Conservation (phyloP, 2,329 filamentous ascomycete species). For the Botrytis deweyae region DNA sequence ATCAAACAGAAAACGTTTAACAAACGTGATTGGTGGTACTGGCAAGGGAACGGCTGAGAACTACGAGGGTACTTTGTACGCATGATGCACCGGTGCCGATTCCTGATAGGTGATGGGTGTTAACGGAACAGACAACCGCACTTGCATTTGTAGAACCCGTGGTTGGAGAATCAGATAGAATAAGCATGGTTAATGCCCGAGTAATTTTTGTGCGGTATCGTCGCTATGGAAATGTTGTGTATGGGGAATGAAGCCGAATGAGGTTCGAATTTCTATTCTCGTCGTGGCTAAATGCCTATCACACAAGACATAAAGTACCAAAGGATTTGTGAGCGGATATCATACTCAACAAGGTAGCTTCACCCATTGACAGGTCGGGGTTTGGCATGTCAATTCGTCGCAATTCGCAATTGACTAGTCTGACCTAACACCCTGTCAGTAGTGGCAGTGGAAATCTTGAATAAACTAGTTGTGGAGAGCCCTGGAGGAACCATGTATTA, state of each 20-base stretch:
- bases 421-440: background rate
- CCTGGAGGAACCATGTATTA: slow-evolving; percentile 17
- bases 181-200: background rate
- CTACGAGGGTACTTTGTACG: slow-evolving; percentile 15
- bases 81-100: slow-evolving; percentile 8
- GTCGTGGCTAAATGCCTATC: slow-evolving; percentile 9
- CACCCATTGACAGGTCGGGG: background rate
- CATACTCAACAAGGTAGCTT: background rate
- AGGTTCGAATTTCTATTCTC: slow-evolving; percentile 3
- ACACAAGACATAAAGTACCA: background rate
- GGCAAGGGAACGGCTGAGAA: background rate
- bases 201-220: slow-evolving; percentile 3
- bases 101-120: slow-evolving; percentile 11
- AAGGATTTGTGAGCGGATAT: background rate
- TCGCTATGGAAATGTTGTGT: background rate
- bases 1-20: background rate
- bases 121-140: slow-evolving; percentile 1
- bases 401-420: slow-evolving; percentile 6
- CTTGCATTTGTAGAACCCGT: slow-evolving; percentile 6
- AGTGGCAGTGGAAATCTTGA: background rate
- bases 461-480: slow-evolving; percentile 13
- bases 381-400: background rate
- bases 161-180: background rate
- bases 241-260: slow-evolving; percentile 1
- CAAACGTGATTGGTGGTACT: slow-evolving; percentile 7